These are phyloP conservation scores for Botrytis porri DNA, from an alignment of 2,329 filamentous ascomycete genomes.

Conservation along the genomic window DNA sequence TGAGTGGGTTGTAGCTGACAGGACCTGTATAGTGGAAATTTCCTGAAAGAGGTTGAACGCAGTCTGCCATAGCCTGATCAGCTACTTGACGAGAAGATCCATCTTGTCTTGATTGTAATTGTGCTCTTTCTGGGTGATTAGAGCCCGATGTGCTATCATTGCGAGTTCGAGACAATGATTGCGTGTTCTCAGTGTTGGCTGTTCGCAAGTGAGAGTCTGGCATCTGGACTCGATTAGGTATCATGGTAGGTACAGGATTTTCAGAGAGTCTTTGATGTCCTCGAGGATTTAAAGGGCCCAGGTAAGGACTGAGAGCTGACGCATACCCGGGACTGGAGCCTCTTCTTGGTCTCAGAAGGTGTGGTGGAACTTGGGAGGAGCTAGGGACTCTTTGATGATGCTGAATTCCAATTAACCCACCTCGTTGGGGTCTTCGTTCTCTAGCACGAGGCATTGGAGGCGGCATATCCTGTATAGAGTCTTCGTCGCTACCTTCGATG, in stretches of 20 bases:
- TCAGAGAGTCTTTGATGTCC: neutral
- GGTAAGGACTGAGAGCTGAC: neutral
- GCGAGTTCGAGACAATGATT: neutral
- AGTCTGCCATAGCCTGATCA: neutral
- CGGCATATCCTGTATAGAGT: accelerated
- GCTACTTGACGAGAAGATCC: neutral
- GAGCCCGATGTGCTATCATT: neutral
- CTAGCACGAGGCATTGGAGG: neutral
- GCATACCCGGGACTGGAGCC: neutral
- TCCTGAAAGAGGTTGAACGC: neutral
- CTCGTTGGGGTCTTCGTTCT: neutral
- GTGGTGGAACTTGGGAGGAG: neutral
- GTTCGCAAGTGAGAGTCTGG: neutral
- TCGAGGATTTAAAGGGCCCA: neutral
- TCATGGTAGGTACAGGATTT: neutral
- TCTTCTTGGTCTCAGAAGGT: neutral
- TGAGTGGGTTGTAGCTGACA: neutral
- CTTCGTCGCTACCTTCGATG: neutral
- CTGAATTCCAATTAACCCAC: neutral
- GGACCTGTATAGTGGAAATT: neutral
- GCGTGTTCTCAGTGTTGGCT: neutral
- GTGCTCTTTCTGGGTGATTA: no score
- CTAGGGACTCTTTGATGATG: neutral
- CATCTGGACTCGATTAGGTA: neutral
- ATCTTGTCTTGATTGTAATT: neutral